Evolutionary conservation across 352 stramenopile species (phyloP), one percentile per base, ranked within the genome.

Genomic region (Phytophthora hybrid): DNA sequence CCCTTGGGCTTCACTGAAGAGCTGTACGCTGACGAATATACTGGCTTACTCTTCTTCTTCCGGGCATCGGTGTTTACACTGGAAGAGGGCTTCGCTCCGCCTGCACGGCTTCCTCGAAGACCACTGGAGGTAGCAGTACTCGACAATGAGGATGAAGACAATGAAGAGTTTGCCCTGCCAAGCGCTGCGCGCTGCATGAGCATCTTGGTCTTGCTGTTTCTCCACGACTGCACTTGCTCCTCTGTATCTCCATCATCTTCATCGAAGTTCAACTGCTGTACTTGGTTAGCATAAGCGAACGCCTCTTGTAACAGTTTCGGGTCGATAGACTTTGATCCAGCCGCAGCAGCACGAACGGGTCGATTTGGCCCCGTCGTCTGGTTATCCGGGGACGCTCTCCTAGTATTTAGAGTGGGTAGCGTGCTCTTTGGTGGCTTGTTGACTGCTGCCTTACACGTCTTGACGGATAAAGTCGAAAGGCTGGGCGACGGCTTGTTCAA

Each of bases 401-500:
- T 55, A 55, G 18, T 32, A 58, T 72, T 69, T 23, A 94, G 46
- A 4, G 62, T 82, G 10, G 87, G 85, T 4, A 94, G 56, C 2
- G 87, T 78, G 39, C 73, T 73, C 52, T 71, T 83, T 14, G 82
- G 79, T 6, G 83, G 66, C 10, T 74, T 86, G 11, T 26, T 47
- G 1, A 51, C 21, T 18, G 65, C 14, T 51, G 83, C 76, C 44
- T 73, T 79, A 44, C 68, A 49, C 8, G 70, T 21, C 51, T 90
- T 90, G 13, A 13, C 59, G 1, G 76, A 78, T 8, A 91, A 49
- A 14, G 53, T 75, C 9, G 77, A 79, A 1, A 92, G 73, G 61
- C 76, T 92, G 4, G 88, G 88, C 16, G 85, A 88, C 10, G 86
- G 88, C 32, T 87, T 86, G 71, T 83, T 95, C 34, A 93, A 75